Conservation (phyloP, 495 filamentous ascomycete species). For the Penicillium silybi region DNA sequence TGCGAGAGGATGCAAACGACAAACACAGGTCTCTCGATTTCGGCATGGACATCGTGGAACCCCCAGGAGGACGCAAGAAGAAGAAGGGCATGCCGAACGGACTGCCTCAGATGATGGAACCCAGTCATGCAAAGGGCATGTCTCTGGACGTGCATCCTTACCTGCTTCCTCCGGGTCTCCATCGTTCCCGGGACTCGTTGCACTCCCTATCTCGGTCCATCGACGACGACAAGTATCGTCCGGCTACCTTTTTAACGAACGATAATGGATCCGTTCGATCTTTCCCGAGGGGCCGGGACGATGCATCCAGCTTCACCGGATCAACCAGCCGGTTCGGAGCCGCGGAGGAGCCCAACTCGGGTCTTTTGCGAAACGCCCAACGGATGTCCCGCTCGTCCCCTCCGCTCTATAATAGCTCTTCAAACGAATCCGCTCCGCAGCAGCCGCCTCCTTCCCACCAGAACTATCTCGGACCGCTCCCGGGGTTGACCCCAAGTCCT, state of each 20-base stretch:
- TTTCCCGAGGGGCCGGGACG: slow-evolving; percentile 46
- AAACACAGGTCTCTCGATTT: slow-evolving; percentile 94
- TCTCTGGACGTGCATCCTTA: slow-evolving; percentile 80
- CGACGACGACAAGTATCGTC: slow-evolving; percentile 81
- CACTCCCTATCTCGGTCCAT: slow-evolving; percentile 76
- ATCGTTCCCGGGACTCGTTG: slow-evolving; percentile 78
- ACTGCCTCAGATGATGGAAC: slow-evolving; percentile 22
- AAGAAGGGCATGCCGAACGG: slow-evolving; percentile 36
- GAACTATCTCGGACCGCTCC: slow-evolving; percentile 9
- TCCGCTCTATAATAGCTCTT: slow-evolving; percentile 33
- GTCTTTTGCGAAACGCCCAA: slow-evolving; percentile 59
- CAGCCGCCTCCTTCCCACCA: slow-evolving; percentile 7
- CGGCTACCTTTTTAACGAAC: slow-evolving; percentile 53
- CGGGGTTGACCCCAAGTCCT: slow-evolving; percentile 10
- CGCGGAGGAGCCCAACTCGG: slow-evolving; percentile 56
- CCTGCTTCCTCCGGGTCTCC: slow-evolving; percentile 75
- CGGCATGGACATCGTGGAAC: slow-evolving; percentile 59
- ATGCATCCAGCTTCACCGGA: slow-evolving; percentile 61
- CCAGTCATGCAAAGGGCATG: slow-evolving; percentile 62
- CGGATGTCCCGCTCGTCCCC: slow-evolving; percentile 62
- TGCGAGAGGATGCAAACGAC: slow-evolving; percentile 77
- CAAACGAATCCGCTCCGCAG: slow-evolving; percentile 16
- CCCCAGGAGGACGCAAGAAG: slow-evolving; percentile 34
- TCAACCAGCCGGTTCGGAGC: slow-evolving; percentile 38
- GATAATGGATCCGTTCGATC: slow-evolving; percentile 59